These are phyloP conservation scores for Fusarium graminum DNA, from an alignment of 2,329 filamentous ascomycete genomes.

Conservation along the genomic window DNA sequence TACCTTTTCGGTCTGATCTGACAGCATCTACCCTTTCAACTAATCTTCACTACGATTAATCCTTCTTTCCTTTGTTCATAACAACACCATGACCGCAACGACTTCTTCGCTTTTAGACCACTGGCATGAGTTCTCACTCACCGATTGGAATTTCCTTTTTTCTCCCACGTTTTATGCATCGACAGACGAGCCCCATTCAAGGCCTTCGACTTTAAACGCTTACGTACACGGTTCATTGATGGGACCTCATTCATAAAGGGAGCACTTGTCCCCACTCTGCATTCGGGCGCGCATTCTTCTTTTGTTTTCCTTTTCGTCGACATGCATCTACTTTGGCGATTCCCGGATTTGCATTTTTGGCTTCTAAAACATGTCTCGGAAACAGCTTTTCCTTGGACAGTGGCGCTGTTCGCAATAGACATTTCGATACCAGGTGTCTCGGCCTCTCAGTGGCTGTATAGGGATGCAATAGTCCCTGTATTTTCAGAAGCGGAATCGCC, in stretches of 20 bases:
- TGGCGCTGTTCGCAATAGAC: conserved; percentile 43
- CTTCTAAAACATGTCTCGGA: conserved; percentile 45
- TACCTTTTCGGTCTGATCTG: conserved; percentile 28
- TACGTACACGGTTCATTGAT: conserved; percentile 38
- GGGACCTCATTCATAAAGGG: conserved; percentile 38
- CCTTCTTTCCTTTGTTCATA: conserved; percentile 43
- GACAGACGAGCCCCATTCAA: conserved; percentile 31
- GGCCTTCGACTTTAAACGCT: conserved; percentile 39
- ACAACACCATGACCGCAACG: conserved; percentile 49
- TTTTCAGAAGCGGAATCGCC: conserved; percentile 25
- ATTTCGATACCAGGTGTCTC: conserved; percentile 43
- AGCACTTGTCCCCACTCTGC: conserved; percentile 36
- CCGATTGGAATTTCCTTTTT: conserved; percentile 37
- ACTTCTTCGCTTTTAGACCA: conserved; percentile 48
- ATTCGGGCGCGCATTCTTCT: conserved; percentile 44
- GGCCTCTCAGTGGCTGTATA: conserved; percentile 29
- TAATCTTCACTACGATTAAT: conserved; percentile 41
- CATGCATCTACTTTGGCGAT: conserved; percentile 42
- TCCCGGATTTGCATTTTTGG: conserved; percentile 38
- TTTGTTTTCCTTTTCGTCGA: conserved; percentile 30
- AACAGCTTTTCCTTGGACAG: conserved; percentile 30
- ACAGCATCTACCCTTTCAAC: conserved; percentile 27
- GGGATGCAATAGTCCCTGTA: conserved; percentile 17
- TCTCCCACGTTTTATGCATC: conserved; percentile 44
- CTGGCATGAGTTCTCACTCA: conserved; percentile 44